These are phyloP conservation scores for Clonostachys chloroleuca DNA, from an alignment of 2,329 filamentous ascomycete genomes.

Conservation along the genomic window DNA sequence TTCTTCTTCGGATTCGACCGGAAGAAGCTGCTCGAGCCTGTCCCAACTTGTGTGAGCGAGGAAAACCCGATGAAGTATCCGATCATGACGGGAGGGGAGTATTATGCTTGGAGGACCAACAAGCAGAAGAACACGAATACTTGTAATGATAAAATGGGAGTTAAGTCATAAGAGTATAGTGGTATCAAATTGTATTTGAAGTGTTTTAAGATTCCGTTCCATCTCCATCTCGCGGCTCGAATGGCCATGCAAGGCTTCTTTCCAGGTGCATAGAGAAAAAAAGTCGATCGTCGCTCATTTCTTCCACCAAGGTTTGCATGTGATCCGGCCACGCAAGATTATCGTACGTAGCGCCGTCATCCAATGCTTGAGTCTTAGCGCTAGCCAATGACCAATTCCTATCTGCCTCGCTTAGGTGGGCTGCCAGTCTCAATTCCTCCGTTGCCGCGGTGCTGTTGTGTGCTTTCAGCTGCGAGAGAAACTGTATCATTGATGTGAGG, in stretches of 20 bases:
- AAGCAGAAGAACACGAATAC: constrained; percentile 4
- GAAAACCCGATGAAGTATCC: constrained; percentile 24
- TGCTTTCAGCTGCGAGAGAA: constrained; percentile 11
- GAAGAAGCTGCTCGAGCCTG: constrained; percentile 15
- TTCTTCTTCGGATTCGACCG: constrained; percentile 24
- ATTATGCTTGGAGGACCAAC: constrained; percentile 24
- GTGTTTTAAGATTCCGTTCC: too few species aligned
- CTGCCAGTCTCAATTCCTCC: background rate
- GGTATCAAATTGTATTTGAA: too few species aligned
- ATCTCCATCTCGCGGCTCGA: too few species aligned
- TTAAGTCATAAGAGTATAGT: too few species aligned
- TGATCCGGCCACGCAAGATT: too few species aligned
- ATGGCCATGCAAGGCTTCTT: too few species aligned
- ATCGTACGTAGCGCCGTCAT: too few species aligned
- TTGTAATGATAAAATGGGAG: too few species aligned
- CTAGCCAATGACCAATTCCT: background rate
- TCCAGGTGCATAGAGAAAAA: too few species aligned
- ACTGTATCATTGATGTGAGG: constrained; percentile 15
- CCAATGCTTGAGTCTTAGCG: too few species aligned
- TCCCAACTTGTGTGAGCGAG: constrained; percentile 21
- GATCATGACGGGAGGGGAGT: constrained; percentile 23
- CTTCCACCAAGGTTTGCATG: too few species aligned
- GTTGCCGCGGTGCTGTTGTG: background rate
- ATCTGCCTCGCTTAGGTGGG: background rate
- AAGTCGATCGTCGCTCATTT: too few species aligned